A percentile compares a stretch with the other conserved stretches of the same genome.
These are phyloP conservation scores for Exophiala lecanii-corni DNA, from an alignment of 2,329 filamentous ascomycete genomes.

Conservation along the genomic window DNA sequence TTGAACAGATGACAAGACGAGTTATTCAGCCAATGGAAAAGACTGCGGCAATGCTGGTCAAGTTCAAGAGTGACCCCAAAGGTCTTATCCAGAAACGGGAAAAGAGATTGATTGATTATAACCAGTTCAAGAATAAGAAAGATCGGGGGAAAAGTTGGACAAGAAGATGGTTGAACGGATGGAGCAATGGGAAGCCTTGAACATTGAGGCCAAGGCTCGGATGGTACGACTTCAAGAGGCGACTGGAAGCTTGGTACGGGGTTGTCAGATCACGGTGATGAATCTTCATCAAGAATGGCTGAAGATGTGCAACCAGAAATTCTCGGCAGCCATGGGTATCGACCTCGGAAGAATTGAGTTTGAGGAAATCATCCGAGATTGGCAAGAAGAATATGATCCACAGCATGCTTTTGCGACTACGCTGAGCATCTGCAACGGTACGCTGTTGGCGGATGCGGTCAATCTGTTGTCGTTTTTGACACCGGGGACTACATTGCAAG, in stretches of 20 bases:
- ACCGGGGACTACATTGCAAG: constrained; percentile 41
- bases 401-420: constrained; percentile 67
- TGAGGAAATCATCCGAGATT: constrained; percentile 69
- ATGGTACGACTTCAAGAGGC: constrained; percentile 76
- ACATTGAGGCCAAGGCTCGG: constrained; percentile 89
- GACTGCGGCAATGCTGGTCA: constrained; percentile 22
- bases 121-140: constrained; percentile 71
- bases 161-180: constrained; percentile 78
- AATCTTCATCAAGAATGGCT: constrained; percentile 82
- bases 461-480: constrained; percentile 59
- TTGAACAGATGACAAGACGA: constrained; percentile 41
- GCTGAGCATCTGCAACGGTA: constrained; percentile 74
- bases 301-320: constrained; percentile 65
- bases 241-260: constrained; percentile 78
- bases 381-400: constrained; percentile 72
- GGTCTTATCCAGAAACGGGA: constrained; percentile 90
- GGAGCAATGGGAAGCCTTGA: constrained; percentile 85
- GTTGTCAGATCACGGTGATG: constrained; percentile 77
- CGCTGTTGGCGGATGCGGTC: constrained; percentile 54
- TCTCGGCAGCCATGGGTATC: constrained; percentile 58
- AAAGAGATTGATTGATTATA: constrained; percentile 86
- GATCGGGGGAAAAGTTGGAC: constrained; percentile 78
- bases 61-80: constrained; percentile 51
- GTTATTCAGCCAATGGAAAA: constrained; percentile 9
- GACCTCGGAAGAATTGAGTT: constrained; percentile 64